Conservation (phyloP, 2,329 filamentous ascomycete species). For the Phyllosticta capitalensis region DNA sequence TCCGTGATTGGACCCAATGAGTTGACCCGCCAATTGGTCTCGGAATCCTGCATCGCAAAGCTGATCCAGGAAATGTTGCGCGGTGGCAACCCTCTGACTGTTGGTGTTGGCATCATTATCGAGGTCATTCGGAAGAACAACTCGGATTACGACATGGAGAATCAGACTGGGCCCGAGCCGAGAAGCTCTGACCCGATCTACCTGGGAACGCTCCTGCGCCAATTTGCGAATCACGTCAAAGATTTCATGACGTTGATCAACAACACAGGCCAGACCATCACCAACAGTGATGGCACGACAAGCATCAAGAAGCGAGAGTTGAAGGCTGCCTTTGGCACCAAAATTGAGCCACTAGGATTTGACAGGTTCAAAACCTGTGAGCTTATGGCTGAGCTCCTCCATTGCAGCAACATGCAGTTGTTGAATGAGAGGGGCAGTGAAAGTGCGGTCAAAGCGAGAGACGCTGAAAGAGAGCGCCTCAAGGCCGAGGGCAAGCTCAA, state of each 20-base stretch:
- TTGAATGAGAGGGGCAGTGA: slow-evolving; percentile 88
- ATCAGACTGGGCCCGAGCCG: slow-evolving; percentile 68
- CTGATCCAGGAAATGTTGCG: slow-evolving; percentile 88
- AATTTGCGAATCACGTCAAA: slow-evolving; percentile 85
- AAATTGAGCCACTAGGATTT: slow-evolving; percentile 90
- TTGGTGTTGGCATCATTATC: slow-evolving; percentile 94
- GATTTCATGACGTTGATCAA: slow-evolving; percentile 89
- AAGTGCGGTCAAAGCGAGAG: slow-evolving; percentile 69
- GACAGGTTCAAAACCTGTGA: slow-evolving; percentile 99
- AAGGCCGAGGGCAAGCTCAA: slow-evolving; percentile 67
- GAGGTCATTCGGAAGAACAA: slow-evolving; percentile 99
- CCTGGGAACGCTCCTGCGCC: slow-evolving; percentile 74
- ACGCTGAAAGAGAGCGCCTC: slow-evolving; percentile 70
- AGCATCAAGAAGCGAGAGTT: slow-evolving; percentile 65
- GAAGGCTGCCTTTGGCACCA: slow-evolving; percentile 78
- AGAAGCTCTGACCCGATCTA: slow-evolving; percentile 93
- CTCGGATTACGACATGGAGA: slow-evolving; percentile 94
- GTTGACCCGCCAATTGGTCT: slow-evolving; percentile 88
- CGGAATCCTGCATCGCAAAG: slow-evolving; percentile 68
- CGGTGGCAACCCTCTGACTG: slow-evolving; percentile 87
- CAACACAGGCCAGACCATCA: slow-evolving; percentile 53
- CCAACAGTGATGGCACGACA: slow-evolving; percentile 45
- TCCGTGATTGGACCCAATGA: slow-evolving; percentile 99
- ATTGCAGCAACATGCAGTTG: slow-evolving; percentile 97
- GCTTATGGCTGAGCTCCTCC: slow-evolving; percentile 91